A percentile compares a stretch with the other conserved stretches of the same genome.
phyloP scores from a whole-genome alignment of 2,329 filamentous ascomycete genomes.

The Aspergillaceae sp. region DNA sequence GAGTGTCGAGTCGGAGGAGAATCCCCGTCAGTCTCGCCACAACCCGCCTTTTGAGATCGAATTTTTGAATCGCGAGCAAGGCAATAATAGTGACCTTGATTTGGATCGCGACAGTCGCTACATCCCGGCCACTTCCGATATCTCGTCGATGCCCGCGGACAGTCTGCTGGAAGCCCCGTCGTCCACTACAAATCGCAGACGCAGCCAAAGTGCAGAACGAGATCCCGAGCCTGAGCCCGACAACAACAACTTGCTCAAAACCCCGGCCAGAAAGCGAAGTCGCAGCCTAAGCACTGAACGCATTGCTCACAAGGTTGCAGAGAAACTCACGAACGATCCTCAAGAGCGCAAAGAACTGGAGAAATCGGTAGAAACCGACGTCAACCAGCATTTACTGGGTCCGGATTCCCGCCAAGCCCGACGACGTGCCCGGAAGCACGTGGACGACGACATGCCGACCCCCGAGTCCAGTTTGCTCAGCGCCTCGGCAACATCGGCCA shows the following conservation, averaged over 20 bases:
- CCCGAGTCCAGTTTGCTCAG: constrained; percentile 56
- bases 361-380: constrained; percentile 36
- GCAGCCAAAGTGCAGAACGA: constrained; percentile 44
- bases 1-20: constrained; percentile 68
- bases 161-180: constrained; percentile 56
- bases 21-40: constrained; percentile 58
- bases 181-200: constrained; percentile 37
- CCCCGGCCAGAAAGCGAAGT: constrained; percentile 50
- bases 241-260: constrained; percentile 45
- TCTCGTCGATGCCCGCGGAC: constrained; percentile 72
- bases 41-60: constrained; percentile 75
- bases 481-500: constrained; percentile 45
- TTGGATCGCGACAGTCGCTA: constrained; percentile 54
- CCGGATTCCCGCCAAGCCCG: constrained; percentile 40
- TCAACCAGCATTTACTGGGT: constrained; percentile 31
- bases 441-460: constrained; percentile 47
- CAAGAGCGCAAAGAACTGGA: constrained; percentile 35
- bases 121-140: constrained; percentile 65
- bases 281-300: constrained; percentile 59
- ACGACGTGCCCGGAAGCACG: constrained; percentile 40
- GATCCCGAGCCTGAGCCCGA: constrained; percentile 20
- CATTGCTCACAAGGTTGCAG: constrained; percentile 59
- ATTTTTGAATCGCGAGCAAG: constrained; percentile 51
- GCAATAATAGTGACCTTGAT: constrained; percentile 56
- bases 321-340: constrained; percentile 52